Evolutionary conservation across 805 yeast species (phyloP).

Genomic region (Yarrowia sp.): DNA sequence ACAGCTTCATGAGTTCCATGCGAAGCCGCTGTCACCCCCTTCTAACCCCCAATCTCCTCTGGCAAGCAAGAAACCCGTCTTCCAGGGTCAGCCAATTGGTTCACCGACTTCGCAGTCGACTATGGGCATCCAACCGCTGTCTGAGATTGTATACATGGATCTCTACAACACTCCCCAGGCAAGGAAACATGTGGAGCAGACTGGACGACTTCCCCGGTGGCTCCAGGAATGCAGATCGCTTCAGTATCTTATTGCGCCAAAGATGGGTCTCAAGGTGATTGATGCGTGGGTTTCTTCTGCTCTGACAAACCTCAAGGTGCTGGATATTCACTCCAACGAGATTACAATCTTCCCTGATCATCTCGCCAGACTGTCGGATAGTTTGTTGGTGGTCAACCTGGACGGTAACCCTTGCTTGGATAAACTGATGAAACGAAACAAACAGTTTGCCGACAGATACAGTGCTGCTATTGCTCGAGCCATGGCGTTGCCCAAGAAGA

Average conservation of each 20-base stretch:
- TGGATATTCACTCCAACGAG: constrained; percentile 11
- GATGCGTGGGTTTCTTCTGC: constrained; percentile 11
- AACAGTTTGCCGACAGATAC: constrained; percentile 5
- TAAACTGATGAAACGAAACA: constrained; percentile 12
- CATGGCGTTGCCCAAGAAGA: constrained; percentile 7
- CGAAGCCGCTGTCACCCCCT: background rate
- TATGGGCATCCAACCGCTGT: background rate
- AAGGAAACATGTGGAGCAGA: constrained; percentile 2
- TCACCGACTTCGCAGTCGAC: constrained; percentile 9
- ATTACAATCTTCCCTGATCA: constrained; percentile 16
- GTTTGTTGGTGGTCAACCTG: constrained; percentile 11
- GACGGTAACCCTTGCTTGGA: constrained; percentile 21
- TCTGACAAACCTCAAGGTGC: constrained; percentile 7
- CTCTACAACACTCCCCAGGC: constrained; percentile 12
- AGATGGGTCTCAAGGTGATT: constrained; percentile 16
- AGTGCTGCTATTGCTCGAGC: constrained; percentile 9
- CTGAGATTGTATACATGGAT: constrained; percentile 16
- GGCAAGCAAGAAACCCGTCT: background rate
- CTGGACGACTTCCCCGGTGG: constrained; percentile 7
- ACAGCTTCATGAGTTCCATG: too few relatives aligned
- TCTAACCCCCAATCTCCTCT: background rate
- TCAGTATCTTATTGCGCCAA: constrained; percentile 9
- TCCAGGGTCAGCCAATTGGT: background rate
- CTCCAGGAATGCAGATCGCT: constrained; percentile 13
- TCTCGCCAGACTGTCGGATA: constrained; percentile 6